Evolutionary conservation across 2,329 filamentous ascomycete genomes (phyloP).

Genomic region (Stemphylium vesicarium): DNA sequence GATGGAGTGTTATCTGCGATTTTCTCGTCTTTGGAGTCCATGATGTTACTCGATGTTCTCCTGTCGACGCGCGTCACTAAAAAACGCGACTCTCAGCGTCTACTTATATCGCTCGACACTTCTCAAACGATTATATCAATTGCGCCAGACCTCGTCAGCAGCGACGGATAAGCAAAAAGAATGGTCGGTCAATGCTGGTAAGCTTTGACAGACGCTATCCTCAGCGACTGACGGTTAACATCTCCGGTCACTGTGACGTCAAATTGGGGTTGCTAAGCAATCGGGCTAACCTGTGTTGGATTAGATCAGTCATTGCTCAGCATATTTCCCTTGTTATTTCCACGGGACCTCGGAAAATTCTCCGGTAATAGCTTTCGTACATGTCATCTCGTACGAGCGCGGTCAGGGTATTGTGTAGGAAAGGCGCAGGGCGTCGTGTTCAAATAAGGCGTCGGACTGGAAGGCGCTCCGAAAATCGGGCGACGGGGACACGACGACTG

Average conservation of each 20-base stretch:
- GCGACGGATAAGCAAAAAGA: not conserved
- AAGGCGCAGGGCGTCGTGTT: no score
- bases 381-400: not conserved
- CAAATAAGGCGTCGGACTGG: not conserved
- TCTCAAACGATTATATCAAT: not conserved
- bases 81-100: not conserved
- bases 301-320: not conserved
- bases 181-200: not conserved
- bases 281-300: not conserved
- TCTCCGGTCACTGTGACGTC: slow-evolving; percentile 11
- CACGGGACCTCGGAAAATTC: slow-evolving; percentile 1
- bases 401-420: not conserved
- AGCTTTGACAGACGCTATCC: not conserved
- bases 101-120: not conserved
- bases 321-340: slow-evolving; percentile 1
- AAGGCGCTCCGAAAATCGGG: not conserved
- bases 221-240: not conserved
- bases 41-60: not conserved
- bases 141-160: not conserved
- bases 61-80: not conserved
- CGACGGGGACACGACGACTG: not conserved
- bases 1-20: not conserved
- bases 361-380: not conserved
- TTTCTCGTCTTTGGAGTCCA: slow-evolving; percentile 1
- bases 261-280: not conserved